Percentiles rank a stretch among this genome's conserved stretches.
phyloP scores from a whole-genome alignment of 176 grass and related monocot genomes.

The Carex kokanica region DNA sequence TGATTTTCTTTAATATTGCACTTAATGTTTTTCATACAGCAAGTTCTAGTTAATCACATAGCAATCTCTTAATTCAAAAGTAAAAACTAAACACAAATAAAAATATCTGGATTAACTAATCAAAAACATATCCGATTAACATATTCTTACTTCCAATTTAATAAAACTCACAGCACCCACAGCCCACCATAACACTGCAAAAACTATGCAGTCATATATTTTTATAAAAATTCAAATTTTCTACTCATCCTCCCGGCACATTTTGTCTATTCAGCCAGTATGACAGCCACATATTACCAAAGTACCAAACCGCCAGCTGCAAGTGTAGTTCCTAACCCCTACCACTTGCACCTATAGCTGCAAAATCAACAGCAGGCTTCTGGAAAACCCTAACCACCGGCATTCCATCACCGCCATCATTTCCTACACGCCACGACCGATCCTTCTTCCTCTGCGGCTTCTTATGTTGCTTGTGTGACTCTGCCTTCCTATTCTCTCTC shows the following conservation, averaged over 20 bases:
- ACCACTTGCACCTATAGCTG: slow-evolving; percentile 4
- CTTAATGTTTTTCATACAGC: background rate
- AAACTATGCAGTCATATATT: background rate
- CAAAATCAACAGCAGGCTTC: slow-evolving; percentile 48
- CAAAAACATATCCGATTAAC: background rate
- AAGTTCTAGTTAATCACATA: background rate
- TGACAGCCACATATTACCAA: background rate
- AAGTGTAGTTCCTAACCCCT: slow-evolving; percentile 2
- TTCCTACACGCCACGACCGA: slow-evolving; percentile 60
- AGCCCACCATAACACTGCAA: background rate
- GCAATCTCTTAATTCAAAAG: background rate
- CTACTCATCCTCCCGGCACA: background rate
- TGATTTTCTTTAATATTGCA: background rate
- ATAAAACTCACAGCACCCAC: background rate
- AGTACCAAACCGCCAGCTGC: background rate
- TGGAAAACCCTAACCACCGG: slow-evolving; percentile 50
- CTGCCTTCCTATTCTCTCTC: slow-evolving; percentile 44
- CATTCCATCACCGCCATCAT: slow-evolving; percentile 48
- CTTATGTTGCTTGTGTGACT: slow-evolving; percentile 54
- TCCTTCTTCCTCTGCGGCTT: slow-evolving; percentile 71
- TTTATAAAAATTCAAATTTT: background rate
- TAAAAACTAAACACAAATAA: background rate
- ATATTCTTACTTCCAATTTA: background rate
- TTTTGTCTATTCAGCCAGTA: background rate
- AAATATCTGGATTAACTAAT: slow-evolving; percentile 11